Conservation (phyloP, 305 asterid species). For the Rubia peregrina region DNA sequence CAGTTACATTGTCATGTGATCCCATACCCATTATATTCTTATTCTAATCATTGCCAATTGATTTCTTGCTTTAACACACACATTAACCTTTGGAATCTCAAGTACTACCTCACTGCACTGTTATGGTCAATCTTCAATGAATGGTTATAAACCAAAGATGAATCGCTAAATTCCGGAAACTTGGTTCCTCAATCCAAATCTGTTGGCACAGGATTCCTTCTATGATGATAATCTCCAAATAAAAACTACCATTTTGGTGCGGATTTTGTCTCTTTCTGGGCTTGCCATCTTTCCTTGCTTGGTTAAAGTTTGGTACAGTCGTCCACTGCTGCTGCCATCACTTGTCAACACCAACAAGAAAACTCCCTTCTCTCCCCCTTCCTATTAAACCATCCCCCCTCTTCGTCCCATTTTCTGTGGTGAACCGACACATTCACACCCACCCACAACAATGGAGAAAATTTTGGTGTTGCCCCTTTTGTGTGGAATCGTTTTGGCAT, state of each 20-base stretch:
- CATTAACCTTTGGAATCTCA: too few species aligned
- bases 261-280: not conserved
- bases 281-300: constrained; percentile 1
- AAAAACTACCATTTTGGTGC: not conserved
- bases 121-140: too few species aligned
- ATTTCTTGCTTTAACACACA: not conserved
- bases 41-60: not conserved
- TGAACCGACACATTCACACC: not conserved
- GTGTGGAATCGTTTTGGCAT: constrained; percentile 17
- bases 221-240: not conserved
- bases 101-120: not conserved
- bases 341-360: not conserved
- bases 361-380: not conserved
- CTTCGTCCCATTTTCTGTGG: not conserved
- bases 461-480: constrained; percentile 12
- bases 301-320: not conserved
- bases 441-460: not conserved
- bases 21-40: not conserved
- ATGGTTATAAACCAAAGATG: too few species aligned
- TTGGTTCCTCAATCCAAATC: too few species aligned
- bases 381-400: not conserved
- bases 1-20: constrained; percentile 6
- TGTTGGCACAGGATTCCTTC: too few species aligned
- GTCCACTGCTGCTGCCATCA: constrained; percentile 1
- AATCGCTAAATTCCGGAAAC: too few species aligned